Conservation (phyloP, 2,329 filamentous ascomycete genomes). For the Cryphonectria naterciae region DNA sequence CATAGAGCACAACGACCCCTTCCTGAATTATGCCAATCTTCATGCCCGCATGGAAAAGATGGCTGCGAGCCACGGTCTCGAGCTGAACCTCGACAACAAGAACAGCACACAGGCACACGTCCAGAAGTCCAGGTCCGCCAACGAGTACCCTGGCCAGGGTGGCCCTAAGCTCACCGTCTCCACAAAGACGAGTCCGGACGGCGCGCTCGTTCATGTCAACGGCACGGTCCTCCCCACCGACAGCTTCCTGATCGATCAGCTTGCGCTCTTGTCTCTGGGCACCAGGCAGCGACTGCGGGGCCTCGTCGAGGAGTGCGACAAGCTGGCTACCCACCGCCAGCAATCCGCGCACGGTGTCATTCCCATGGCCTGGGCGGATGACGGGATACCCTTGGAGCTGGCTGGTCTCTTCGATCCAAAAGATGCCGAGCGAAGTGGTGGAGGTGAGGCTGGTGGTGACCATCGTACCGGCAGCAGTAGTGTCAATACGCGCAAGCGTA, state of each 20-base stretch:
- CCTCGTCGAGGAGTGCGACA: conserved; percentile 76
- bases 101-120: conserved; percentile 43
- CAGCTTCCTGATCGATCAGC: conserved; percentile 76
- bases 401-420: conserved; percentile 36
- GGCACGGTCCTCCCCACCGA: conserved; percentile 76
- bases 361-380: conserved; percentile 74
- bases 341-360: conserved; percentile 79
- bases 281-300: conserved; percentile 78
- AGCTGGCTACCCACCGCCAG: conserved; percentile 72
- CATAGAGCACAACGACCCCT: conserved; percentile 74
- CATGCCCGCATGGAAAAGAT: conserved; percentile 63
- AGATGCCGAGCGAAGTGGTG: conserved; percentile 32
- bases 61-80: conserved; percentile 60
- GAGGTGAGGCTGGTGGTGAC: conserved; percentile 46
- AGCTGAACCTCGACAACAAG: conserved; percentile 60
- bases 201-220: conserved; percentile 63
- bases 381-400: conserved; percentile 61
- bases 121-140: conserved; percentile 54
- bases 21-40: conserved; percentile 67
- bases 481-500: conserved; percentile 65
- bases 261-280: conserved; percentile 81
- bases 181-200: conserved; percentile 62
- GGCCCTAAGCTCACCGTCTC: conserved; percentile 57
- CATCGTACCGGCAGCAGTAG: conserved; percentile 57
- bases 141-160: conserved; percentile 54